Base-by-base conservation (phyloP, 1,284 basidiomycete species). In the Fomitopsis pinicola region DNA sequence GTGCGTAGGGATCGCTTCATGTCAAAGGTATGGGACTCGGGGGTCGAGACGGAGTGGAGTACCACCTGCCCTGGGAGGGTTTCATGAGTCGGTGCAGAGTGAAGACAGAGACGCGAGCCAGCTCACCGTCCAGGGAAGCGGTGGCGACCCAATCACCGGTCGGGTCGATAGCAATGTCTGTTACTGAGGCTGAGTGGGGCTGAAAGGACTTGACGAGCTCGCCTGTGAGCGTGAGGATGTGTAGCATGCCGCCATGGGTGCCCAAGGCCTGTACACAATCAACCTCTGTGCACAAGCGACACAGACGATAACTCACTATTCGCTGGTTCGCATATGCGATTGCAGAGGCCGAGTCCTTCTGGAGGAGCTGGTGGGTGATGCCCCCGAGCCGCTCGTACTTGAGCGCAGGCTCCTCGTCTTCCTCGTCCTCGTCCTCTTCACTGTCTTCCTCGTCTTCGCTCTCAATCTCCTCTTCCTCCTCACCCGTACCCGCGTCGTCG, bases 1-100 rank as follows among this genome's bases (percentile, higher is more conserved):
- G 91, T 90, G 5, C 93, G 88, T 83, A 99, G 90, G 0, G 96
- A 97, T 9, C 97, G 88, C 69, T 94, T 94, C 78, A 97, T 87
- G 75, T 99, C 92, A 71, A 97, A 97, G 1, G 86, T 82, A 71
- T 97, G 96, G 1, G 86, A 84, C 73, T 98, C 95, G 0, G 89
- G 79, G 0, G 88, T 88, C 4, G 89, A 87, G 4, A 98, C 77
- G 0, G 95, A 95, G 65, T 93, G 89, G 52, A 98, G 88, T 59
- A 93, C 87, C 59, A 97, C 91, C 77, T 96, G 92, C 75, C 96
- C 95, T 89, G 69, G 66, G 67, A 67, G 65, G 53, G 63, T 14
- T 9, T 17, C 68, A 63, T 68, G 36, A 62, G 63, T 48, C 5
- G 19, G n/a, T 22, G 40, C 30, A 22, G 52, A 38, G 5, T n/a